These are phyloP conservation scores for Neurospora sp. DNA, from an alignment of 495 filamentous ascomycete genomes.

Conservation along the genomic window DNA sequence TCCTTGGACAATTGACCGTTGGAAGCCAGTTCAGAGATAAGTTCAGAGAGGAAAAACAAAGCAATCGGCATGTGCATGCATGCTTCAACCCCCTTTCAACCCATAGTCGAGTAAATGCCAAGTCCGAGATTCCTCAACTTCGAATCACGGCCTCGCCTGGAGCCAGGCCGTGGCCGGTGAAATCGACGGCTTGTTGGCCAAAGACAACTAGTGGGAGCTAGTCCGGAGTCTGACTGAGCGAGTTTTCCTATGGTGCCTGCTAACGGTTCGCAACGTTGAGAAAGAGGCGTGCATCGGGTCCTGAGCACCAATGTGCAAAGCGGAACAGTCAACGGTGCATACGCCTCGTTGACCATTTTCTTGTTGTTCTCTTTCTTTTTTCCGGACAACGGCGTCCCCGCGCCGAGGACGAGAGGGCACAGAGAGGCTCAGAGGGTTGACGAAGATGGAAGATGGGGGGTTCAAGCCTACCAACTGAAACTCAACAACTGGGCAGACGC, in stretches of 20 bases:
- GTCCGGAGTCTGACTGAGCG: neutral
- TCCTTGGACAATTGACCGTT: neutral
- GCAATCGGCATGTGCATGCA: neutral
- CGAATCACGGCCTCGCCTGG: neutral
- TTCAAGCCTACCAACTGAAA: constrained; percentile 9
- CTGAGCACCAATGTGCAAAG: neutral
- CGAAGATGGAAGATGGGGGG: neutral
- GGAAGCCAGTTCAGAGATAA: neutral
- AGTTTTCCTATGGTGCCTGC: neutral
- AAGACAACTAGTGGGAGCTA: neutral
- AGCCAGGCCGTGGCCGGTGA: neutral
- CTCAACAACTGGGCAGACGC: constrained; percentile 1
- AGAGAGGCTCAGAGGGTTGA: neutral
- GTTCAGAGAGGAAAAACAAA: neutral
- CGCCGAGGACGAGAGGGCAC: neutral
- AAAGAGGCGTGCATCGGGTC: neutral
- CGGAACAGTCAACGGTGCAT: neutral
- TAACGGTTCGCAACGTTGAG: neutral
- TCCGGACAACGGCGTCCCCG: neutral
- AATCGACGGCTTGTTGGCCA: neutral
- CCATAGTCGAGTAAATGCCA: neutral
- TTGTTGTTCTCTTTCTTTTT: neutral
- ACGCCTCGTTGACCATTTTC: neutral
- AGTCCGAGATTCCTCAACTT: neutral
- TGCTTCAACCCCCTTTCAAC: neutral